A percentile compares a stretch with the other conserved stretches of the same genome.
Conservation (phyloP, 2,329 filamentous ascomycete species). For the Pseudofabraea citricarpa region DNA sequence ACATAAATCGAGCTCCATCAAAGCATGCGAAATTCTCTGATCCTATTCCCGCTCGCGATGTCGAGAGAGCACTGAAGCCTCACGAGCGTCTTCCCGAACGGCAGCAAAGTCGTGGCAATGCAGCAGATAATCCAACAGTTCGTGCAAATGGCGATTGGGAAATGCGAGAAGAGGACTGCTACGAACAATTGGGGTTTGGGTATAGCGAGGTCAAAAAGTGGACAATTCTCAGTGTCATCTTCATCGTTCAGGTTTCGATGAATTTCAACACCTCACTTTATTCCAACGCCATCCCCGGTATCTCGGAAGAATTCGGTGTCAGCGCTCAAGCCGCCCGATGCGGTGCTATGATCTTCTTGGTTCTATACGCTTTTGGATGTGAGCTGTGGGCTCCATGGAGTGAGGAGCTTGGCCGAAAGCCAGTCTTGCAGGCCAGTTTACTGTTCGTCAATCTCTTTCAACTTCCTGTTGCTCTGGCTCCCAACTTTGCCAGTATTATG, state of each 20-base stretch:
- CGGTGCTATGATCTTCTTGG: slow-evolving; percentile 74
- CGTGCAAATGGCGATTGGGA: background rate
- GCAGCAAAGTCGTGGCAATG: too few relatives aligned
- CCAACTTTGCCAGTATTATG: slow-evolving; percentile 67
- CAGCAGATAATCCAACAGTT: background rate
- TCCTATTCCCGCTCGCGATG: too few relatives aligned
- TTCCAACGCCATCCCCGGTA: slow-evolving; percentile 63
- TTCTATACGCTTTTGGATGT: slow-evolving; percentile 79
- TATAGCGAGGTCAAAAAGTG: slow-evolving; percentile 63
- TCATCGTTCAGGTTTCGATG: slow-evolving; percentile 71
- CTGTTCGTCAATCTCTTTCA: slow-evolving; percentile 76
- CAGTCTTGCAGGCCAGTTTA: slow-evolving; percentile 67
- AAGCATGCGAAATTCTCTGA: too few relatives aligned
- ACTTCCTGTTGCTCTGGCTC: slow-evolving; percentile 65
- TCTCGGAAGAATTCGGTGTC: slow-evolving; percentile 62
- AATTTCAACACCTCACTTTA: slow-evolving; percentile 75
- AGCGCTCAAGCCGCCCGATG: slow-evolving; percentile 64
- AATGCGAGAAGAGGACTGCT: slow-evolving; percentile 50
- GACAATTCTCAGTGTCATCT: slow-evolving; percentile 68
- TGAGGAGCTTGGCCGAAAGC: slow-evolving; percentile 75
- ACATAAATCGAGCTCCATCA: too few relatives aligned
- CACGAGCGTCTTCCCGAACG: too few relatives aligned
- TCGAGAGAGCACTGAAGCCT: too few relatives aligned
- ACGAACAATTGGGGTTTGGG: slow-evolving; percentile 58
- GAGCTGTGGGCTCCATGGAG: slow-evolving; percentile 87